phyloP scores from a whole-genome alignment of 1,284 basidiomycete species.

The Leccinum laetum region DNA sequence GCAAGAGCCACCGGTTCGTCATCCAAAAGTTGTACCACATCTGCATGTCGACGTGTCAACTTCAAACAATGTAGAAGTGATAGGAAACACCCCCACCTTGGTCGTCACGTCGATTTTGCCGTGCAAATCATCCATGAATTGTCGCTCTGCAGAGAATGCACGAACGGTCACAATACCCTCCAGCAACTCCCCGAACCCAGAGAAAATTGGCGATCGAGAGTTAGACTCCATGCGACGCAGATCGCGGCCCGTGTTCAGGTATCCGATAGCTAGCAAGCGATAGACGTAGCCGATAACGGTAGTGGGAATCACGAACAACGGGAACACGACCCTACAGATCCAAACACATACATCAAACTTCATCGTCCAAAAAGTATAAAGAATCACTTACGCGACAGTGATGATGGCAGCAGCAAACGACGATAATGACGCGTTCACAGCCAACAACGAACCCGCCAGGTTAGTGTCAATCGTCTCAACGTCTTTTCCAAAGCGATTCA shows the following conservation, averaged over 20 bases:
- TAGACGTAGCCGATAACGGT: slow-evolving; percentile 49
- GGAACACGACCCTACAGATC: slow-evolving; percentile 46
- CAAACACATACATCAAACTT: slow-evolving; percentile 8
- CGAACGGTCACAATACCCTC: slow-evolving; percentile 80
- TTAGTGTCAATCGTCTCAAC: slow-evolving; percentile 47
- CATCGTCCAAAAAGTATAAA: not conserved
- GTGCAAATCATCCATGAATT: slow-evolving; percentile 78
- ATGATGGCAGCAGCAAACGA: slow-evolving; percentile 53
- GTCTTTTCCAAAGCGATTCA: slow-evolving; percentile 56
- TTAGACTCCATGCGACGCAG: slow-evolving; percentile 65
- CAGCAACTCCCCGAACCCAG: slow-evolving; percentile 70
- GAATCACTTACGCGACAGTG: slow-evolving; percentile 29
- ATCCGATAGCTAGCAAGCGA: slow-evolving; percentile 51
- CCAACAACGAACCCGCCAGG: slow-evolving; percentile 55
- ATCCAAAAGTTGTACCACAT: slow-evolving; percentile 83
- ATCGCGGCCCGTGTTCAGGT: slow-evolving; percentile 55
- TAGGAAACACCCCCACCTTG: slow-evolving; percentile 40
- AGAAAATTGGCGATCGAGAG: slow-evolving; percentile 55
- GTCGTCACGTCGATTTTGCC: slow-evolving; percentile 64
- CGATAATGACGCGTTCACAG: slow-evolving; percentile 73
- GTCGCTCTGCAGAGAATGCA: slow-evolving; percentile 81
- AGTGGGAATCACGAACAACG: slow-evolving; percentile 60
- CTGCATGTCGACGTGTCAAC: slow-evolving; percentile 31
- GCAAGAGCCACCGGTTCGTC: slow-evolving; percentile 76
- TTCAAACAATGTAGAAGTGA: not conserved